Evolutionary conservation across 2,329 filamentous ascomycete genomes (phyloP).

Genomic region (Lecanicillium sp.): DNA sequence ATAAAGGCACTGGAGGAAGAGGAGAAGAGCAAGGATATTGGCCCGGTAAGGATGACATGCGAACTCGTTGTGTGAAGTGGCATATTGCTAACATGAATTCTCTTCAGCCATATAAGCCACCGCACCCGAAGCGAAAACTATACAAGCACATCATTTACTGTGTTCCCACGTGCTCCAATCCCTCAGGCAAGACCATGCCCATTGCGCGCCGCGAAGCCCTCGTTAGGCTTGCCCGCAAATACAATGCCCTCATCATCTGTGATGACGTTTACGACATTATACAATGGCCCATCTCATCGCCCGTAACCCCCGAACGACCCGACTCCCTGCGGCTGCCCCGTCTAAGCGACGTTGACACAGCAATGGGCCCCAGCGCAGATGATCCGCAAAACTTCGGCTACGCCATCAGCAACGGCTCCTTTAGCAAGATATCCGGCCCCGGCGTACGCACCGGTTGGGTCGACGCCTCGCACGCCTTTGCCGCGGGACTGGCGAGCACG

Average conservation of each 20-base stretch:
- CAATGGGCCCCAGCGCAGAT: conserved; percentile 45
- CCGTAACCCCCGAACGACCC: conserved; percentile 19
- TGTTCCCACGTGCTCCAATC: conserved; percentile 85
- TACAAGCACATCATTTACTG: conserved; percentile 86
- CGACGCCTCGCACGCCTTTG: conserved; percentile 56
- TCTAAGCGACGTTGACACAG: conserved; percentile 69
- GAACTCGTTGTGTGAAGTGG: background rate
- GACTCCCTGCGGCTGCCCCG: conserved; percentile 56
- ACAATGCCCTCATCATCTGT: conserved; percentile 74
- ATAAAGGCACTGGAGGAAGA: conserved; percentile 21
- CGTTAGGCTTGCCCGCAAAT: conserved; percentile 66
- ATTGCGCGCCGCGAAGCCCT: conserved; percentile 58
- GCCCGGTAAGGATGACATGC: background rate
- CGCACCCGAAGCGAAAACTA: conserved; percentile 59
- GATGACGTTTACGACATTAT: conserved; percentile 96
- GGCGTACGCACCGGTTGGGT: conserved; percentile 85
- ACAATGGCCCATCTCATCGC: conserved; percentile 56
- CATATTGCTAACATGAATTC: background rate
- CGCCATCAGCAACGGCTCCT: conserved; percentile 77
- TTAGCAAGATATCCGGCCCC: conserved; percentile 79
- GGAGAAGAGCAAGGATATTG: conserved; percentile 9
- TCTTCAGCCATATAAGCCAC: conserved; percentile 42
- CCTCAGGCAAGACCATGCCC: conserved; percentile 76
- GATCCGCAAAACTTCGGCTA: conserved; percentile 60
- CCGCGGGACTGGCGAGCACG: conserved; percentile 42